Percentiles rank a stretch among this genome's conserved stretches.
Conservation (phyloP, 192 early-diverging fungal genomes). For the Thoreauomyces humboldtii region DNA sequence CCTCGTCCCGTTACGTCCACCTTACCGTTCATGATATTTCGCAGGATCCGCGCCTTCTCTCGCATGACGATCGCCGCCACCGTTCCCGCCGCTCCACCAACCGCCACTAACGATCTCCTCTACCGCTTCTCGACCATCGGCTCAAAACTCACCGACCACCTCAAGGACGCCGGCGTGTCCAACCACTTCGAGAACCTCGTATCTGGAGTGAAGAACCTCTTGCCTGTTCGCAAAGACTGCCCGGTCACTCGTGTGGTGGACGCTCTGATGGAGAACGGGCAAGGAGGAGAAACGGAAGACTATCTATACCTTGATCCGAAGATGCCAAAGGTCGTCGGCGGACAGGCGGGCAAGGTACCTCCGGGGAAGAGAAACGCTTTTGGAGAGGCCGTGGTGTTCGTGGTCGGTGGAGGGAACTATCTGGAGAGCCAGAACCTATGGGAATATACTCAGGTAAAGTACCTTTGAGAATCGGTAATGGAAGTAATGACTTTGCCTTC, state of each 20-base stretch:
- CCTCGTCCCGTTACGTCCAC: too few relatives aligned
- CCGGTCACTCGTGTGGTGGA: conserved; percentile 83
- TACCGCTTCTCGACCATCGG: conserved; percentile 46
- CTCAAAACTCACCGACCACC: conserved; percentile 45
- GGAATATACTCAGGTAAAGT: conserved; percentile 75
- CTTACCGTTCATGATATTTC: background rate
- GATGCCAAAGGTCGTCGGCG: conserved; percentile 32
- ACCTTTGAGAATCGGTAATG: background rate
- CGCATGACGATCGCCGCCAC: conserved; percentile 42
- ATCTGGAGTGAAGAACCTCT: conserved; percentile 91
- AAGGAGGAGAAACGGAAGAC: conserved; percentile 55
- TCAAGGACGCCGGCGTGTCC: conserved; percentile 46
- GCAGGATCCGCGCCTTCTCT: conserved; percentile 41
- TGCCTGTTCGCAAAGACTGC: conserved; percentile 87
- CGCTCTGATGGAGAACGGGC: conserved; percentile 74
- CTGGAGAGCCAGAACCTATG: conserved; percentile 94
- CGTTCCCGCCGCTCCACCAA: conserved; percentile 9
- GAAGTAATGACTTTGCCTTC: conserved; percentile 1
- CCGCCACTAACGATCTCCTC: conserved; percentile 41
- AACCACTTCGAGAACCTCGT: conserved; percentile 52
- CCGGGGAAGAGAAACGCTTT: conserved; percentile 49
- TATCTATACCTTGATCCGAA: conserved; percentile 90
- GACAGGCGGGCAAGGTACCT: background rate
- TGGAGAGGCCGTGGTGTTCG: conserved; percentile 96
- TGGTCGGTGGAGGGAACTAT: conserved; percentile 97